phyloP scores from a whole-genome alignment of 148 eudicot species.

The Chenopodium berlandieri region DNA sequence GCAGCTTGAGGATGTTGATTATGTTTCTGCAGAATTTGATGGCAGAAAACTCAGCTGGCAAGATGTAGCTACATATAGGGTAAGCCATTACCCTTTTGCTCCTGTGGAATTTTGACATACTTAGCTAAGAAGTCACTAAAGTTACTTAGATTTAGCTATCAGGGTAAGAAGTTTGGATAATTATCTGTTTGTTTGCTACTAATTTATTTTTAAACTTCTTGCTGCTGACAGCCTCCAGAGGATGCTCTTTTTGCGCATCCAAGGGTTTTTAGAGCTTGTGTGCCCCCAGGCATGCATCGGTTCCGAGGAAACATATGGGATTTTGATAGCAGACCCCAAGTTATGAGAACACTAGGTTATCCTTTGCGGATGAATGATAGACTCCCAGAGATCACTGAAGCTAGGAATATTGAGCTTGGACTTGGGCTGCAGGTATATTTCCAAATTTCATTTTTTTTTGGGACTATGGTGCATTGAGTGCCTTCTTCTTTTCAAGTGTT shows the following conservation, averaged over 20 bases:
- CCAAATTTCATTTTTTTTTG: background rate
- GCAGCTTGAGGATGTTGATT: constrained; percentile 95
- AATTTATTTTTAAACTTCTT: constrained; percentile 18
- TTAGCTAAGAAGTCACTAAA: background rate
- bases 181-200: background rate
- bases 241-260: constrained; percentile 98
- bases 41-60: constrained; percentile 84
- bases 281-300: constrained; percentile 97
- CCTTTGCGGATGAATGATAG: constrained; percentile 67
- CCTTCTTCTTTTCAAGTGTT: background rate
- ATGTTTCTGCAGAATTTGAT: constrained; percentile 91
- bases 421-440: constrained; percentile 87
- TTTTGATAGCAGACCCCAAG: constrained; percentile 85
- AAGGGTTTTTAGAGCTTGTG: constrained; percentile 94
- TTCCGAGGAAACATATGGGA: constrained; percentile 98
- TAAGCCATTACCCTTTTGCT: constrained; percentile 24
- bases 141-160: background rate
- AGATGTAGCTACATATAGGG: constrained; percentile 93
- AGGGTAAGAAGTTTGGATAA: background rate
- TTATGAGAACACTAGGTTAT: constrained; percentile 72
- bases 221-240: constrained; percentile 79
- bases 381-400: constrained; percentile 89
- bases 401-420: constrained; percentile 95
- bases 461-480: background rate
- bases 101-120: background rate